Evolutionary conservation across 768 basidiomycete genomes (phyloP), one percentile per base, ranked within the genome.

Genomic region (Pleurotus platypus): DNA sequence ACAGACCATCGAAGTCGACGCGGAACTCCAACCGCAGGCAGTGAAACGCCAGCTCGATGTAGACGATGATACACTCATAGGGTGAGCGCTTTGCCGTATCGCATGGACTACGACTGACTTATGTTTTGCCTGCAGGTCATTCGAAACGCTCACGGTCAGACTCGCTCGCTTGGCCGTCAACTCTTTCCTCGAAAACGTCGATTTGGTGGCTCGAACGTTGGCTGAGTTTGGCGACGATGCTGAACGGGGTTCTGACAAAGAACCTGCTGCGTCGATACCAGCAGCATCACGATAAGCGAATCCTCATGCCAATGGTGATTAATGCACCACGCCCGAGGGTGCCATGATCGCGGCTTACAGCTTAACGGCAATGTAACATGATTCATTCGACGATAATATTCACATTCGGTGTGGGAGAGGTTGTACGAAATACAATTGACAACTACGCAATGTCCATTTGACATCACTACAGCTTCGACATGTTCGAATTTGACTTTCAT

Each of bases 101-200:
- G 46, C 26, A 16, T 27, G 40, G 16, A 35, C 51, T n/a, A 50
- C 46, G 43, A 58, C 60, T 49, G 42, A 57, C 64, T 40, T 20
- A 38, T 27, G 48, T 1, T 45, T 50, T 4, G 16, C 12, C 5
- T 24, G 26, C 61, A 92, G 92, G 55, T 86, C 78, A 12, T 90
- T 89, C 70, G 80, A 78, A 20, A 91, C 90, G 0, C 73, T 92
- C 55, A 97, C 94, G 0, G 77, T 95, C 58, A 86, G 94, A 37
- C 74, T 96, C n/a, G 87, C 92, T 2, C 83, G 94, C 56, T 77
- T 97, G 48, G 83, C 88, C 0, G 78, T 89, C 49, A 97, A 97
- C 63, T 86, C 86, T 12, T 95, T 91, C 71, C 77, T 97, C 47
- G 94, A 96, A 67, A 94, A 94, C 63, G 79, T 94, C 30, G 92